A percentile compares a stretch with the other conserved stretches of the same genome.
These are phyloP conservation scores for Fusarium graminum DNA, from an alignment of 2,329 filamentous ascomycete species.

Conservation along the genomic window DNA sequence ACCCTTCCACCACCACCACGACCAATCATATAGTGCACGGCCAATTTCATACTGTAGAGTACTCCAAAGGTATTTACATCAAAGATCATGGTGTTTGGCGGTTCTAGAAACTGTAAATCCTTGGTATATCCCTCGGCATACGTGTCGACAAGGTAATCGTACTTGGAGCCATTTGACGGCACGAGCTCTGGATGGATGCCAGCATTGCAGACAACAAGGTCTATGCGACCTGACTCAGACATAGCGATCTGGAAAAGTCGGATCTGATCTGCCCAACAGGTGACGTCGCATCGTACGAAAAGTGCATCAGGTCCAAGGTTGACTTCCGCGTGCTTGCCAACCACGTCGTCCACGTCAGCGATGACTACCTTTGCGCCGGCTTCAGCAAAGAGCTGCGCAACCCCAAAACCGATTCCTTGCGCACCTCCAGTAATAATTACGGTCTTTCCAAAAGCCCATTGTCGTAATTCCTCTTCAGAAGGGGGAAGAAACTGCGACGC, in stretches of 20 bases:
- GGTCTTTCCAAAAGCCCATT: background rate
- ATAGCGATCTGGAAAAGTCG: background rate
- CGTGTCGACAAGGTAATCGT: constrained; percentile 5
- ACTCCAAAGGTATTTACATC: constrained; percentile 8
- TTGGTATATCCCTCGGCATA: background rate
- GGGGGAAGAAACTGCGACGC: no score
- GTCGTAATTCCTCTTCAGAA: no score
- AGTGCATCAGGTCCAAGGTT: background rate
- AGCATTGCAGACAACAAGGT: constrained; percentile 4
- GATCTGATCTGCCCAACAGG: background rate
- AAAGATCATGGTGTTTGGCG: constrained; percentile 4
- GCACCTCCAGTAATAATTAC: constrained; percentile 1
- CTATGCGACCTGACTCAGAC: background rate
- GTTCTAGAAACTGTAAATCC: background rate
- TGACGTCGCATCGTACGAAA: background rate
- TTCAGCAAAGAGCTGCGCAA: background rate
- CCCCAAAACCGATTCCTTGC: background rate
- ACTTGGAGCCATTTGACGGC: background rate
- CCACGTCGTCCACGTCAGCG: background rate
- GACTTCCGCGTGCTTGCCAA: background rate
- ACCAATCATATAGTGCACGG: constrained; percentile 2
- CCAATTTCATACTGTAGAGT: constrained; percentile 7
- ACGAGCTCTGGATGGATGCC: no score
- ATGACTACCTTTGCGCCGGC: background rate
- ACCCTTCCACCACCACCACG: background rate